A percentile compares a stretch with the other conserved stretches of the same genome.
Evolutionary conservation across 495 filamentous ascomycete species (phyloP).

Genomic region (Aspergillus asperescens): DNA sequence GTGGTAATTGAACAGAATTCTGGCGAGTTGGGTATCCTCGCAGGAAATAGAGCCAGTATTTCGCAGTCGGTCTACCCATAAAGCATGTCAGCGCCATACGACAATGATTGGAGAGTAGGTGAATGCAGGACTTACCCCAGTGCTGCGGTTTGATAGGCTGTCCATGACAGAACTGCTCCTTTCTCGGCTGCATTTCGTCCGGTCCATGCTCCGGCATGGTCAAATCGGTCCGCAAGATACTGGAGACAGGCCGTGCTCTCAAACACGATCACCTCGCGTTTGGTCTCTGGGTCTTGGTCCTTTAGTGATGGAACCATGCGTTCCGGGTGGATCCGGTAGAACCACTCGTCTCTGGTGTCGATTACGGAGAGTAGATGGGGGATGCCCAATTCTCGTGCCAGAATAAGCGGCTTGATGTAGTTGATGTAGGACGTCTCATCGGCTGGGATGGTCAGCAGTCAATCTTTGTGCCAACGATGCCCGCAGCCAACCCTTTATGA

Average conservation of each 20-base stretch:
- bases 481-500: neutral
- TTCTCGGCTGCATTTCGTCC: neutral
- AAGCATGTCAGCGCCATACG: neutral
- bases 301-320: constrained; percentile 1
- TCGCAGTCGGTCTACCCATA: neutral
- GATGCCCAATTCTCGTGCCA: neutral
- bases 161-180: neutral
- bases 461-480: neutral
- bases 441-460: neutral
- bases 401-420: neutral
- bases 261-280: neutral
- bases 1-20: neutral
- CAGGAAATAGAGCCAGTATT: constrained; percentile 5
- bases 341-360: neutral
- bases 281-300: neutral
- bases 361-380: neutral
- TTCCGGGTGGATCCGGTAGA: constrained; percentile 1
- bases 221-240: constrained; percentile 1
- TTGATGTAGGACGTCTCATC: neutral
- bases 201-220: neutral
- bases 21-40: neutral
- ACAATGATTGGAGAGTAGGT: too few species aligned
- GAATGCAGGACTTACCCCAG: neutral
- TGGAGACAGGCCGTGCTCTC: constrained; percentile 3
- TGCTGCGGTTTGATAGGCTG: neutral